phyloP scores from a whole-genome alignment of 768 basidiomycete genomes.

The Suillus clintonianus region DNA sequence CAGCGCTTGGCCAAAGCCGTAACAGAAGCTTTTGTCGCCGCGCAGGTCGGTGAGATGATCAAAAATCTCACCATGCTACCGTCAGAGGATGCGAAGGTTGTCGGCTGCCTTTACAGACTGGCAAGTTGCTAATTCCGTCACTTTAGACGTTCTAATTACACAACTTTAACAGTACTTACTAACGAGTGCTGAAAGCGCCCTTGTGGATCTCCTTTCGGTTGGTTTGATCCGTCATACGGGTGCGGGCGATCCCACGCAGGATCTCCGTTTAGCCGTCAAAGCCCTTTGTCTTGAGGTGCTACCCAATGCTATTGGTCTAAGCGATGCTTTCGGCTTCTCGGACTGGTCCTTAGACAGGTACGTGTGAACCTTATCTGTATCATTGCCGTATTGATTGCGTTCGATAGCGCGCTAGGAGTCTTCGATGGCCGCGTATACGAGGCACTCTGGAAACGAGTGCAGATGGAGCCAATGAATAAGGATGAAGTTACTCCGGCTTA shows the following conservation, averaged over 20 bases:
- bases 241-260: conserved; percentile 44
- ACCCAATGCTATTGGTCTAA: conserved; percentile 66
- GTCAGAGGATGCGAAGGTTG: conserved; percentile 15
- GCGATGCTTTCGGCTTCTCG: conserved; percentile 72
- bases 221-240: conserved; percentile 38
- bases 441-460: conserved; percentile 59
- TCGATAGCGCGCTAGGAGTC: conserved; percentile 58
- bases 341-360: conserved; percentile 78
- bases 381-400: neutral
- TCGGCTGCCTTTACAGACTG: conserved; percentile 29
- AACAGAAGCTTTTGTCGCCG: conserved; percentile 69
- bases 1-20: conserved; percentile 64
- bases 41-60: conserved; percentile 52
- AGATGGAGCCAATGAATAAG: conserved; percentile 61
- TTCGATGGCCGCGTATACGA: conserved; percentile 69
- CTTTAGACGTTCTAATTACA: neutral
- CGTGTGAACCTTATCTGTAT: conserved; percentile 8
- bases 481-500: conserved; percentile 56
- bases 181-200: conserved; percentile 52
- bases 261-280: conserved; percentile 52
- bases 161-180: conserved; percentile 55
- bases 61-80: conserved; percentile 25
- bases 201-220: conserved; percentile 63
- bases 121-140: conserved; percentile 14
- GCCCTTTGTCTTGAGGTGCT: conserved; percentile 51